Evolutionary conservation across 169 alveolate genomes (phyloP), one percentile per base, ranked within the genome.

Genomic region (Theileria orientalis): DNA sequence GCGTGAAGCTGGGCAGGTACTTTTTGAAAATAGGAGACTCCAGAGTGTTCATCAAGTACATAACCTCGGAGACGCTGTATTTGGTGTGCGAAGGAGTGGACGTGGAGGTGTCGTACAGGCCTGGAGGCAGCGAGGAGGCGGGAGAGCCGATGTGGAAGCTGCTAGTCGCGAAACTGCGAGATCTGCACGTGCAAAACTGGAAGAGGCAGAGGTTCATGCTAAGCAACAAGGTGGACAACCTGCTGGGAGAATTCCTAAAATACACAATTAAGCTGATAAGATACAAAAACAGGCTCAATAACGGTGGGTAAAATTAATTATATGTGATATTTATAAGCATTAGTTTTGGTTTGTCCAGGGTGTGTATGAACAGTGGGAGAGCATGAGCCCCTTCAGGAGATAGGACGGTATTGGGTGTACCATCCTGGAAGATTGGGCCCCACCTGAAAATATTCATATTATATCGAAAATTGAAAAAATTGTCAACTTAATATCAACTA

Each of bases 131-230:
- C 57, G 66, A 23, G 74, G 87, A 79, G 44, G 21, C 35, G 2
- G 87, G 87, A 61, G 87, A 79, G 33, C 63, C 54, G 9, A 49
- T 59, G 69, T 79, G 87, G 87, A 66, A 69, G 69, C 69, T 73
- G 49, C 80, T 56, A 1, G 51, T 79, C 27, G 73, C 77, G 29
- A 72, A 79, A 64, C 70, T 79, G 40, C 33, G 87, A 23, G 76
- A 67, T 46, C 19, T 79, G 11, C 75, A 69, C 42, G 23, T 79
- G 2, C 76, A 71, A 56, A 57, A 70, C 83, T 79, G 87, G 87
- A 79, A 79, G 37, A 59, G 69, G 33, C 87, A 64, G 66, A 60
- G 59, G 40, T 79, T 30, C 59, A 37, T 42, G 60, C 72, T 42
- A 29, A 47, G 27, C 19, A 19, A 21, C 25, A 44, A 66, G 6